Evolutionary conservation across 2,329 filamentous ascomycete species (phyloP).

Genomic region (Sporothrix variecibatus): DNA sequence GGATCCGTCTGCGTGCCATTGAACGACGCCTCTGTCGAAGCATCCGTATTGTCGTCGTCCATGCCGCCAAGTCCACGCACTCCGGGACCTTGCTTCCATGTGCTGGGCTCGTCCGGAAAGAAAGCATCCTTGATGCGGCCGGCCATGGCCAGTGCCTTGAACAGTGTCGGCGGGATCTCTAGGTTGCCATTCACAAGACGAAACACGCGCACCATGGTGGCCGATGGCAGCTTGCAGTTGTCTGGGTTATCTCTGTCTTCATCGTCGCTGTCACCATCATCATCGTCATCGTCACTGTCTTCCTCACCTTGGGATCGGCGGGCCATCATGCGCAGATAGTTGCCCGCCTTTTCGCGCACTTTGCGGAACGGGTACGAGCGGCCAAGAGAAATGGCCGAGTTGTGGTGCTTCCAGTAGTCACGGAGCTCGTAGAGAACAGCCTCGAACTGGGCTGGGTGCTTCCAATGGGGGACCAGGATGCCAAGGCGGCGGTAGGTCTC

Average conservation of each 20-base stretch:
- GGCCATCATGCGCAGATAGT: slow-evolving; percentile 23
- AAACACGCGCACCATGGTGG: slow-evolving; percentile 25
- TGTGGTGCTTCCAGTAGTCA: slow-evolving; percentile 27
- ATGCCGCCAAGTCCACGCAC: neutral
- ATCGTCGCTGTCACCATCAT: neutral
- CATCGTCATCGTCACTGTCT: neutral
- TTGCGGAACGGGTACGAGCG: slow-evolving; percentile 22
- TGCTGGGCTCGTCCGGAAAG: slow-evolving; percentile 28
- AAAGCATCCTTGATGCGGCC: slow-evolving; percentile 28
- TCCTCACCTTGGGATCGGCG: neutral
- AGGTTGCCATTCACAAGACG: slow-evolving; percentile 31
- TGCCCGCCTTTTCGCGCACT: slow-evolving; percentile 10
- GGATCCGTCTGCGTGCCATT: neutral
- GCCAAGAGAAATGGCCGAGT: slow-evolving; percentile 12
- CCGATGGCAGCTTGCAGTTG: slow-evolving; percentile 16
- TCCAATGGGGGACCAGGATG: slow-evolving; percentile 25
- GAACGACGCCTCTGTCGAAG: neutral
- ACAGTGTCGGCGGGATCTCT: slow-evolving; percentile 26
- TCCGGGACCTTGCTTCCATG: neutral
- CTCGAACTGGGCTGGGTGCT: slow-evolving; percentile 22
- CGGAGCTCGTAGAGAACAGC: slow-evolving; percentile 9
- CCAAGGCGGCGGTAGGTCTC: slow-evolving; percentile 29
- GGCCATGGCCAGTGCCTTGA: slow-evolving; percentile 27
- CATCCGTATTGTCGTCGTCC: neutral
- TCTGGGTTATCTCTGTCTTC: no score